Percentiles rank a stretch among this genome's conserved stretches.
These are phyloP conservation scores for Panaeolus papilionaceus DNA, from an alignment of 768 basidiomycete species.

Conservation along the genomic window DNA sequence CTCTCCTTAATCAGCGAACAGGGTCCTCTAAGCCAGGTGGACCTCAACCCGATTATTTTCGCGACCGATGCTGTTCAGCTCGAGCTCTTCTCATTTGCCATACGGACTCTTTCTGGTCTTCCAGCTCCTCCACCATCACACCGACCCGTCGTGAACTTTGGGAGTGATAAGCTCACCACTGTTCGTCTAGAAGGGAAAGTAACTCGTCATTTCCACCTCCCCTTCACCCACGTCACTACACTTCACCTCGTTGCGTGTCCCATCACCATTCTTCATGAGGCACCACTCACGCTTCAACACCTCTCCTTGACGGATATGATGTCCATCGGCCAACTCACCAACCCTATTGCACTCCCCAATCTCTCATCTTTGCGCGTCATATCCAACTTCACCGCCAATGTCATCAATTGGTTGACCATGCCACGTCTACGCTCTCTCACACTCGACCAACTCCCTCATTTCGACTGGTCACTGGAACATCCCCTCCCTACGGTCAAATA, in stretches of 20 bases:
- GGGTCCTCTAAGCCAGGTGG: not conserved
- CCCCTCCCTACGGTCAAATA: not conserved
- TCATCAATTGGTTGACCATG: conserved; percentile 3
- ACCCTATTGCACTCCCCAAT: conserved; percentile 38
- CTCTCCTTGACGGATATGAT: conserved; percentile 2
- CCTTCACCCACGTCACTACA: conserved; percentile 40
- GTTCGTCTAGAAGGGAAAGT: conserved; percentile 50
- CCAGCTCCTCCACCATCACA: not conserved
- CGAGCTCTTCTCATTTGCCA: not conserved
- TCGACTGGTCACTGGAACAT: not conserved
- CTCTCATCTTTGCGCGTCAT: conserved; percentile 44
- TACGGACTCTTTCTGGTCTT: not conserved
- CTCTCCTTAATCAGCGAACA: not conserved
- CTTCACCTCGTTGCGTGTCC: conserved; percentile 39
- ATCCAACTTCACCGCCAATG: conserved; percentile 5
- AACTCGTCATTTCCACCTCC: conserved; percentile 46
- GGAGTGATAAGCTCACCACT: conserved; percentile 27
- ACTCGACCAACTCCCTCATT: conserved; percentile 5
- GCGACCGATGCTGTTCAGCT: not conserved
- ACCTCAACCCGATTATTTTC: not conserved
- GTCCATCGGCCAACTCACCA: not conserved
- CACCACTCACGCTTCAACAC: not conserved
- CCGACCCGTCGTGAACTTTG: not conserved
- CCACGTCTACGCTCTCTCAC: conserved; percentile 2
- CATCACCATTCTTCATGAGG: not conserved